These are phyloP conservation scores for Diutina catenulata DNA, from an alignment of 1,139 yeast species.

Conservation along the genomic window DNA sequence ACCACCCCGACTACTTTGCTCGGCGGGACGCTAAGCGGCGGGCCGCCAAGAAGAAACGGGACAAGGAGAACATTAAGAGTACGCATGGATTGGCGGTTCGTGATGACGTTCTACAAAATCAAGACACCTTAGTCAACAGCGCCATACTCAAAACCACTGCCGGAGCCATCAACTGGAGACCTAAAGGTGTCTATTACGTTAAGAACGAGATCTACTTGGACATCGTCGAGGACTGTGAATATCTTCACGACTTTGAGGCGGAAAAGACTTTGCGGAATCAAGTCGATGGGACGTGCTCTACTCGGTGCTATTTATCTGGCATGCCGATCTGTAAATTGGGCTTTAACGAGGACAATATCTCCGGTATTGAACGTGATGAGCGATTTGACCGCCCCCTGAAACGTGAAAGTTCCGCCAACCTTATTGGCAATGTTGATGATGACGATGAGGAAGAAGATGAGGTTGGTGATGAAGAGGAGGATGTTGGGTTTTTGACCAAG, in stretches of 20 bases:
- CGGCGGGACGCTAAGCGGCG: constrained; percentile 8
- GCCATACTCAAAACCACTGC: constrained; percentile 38
- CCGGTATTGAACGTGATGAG: constrained; percentile 9
- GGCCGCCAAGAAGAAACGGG: constrained; percentile 10
- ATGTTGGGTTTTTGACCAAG: neutral
- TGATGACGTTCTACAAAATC: constrained; percentile 7
- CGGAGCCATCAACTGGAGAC: constrained; percentile 36
- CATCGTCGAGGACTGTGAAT: constrained; percentile 29
- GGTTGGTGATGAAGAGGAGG: constrained; percentile 7
- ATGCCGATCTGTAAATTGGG: constrained; percentile 36
- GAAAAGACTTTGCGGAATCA: constrained; percentile 22
- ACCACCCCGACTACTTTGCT: constrained; percentile 7
- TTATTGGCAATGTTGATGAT: neutral
- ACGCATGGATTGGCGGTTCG: constrained; percentile 31
- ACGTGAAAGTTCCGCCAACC: neutral
- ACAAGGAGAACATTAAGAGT: constrained; percentile 16
- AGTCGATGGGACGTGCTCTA: constrained; percentile 24
- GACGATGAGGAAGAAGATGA: constrained; percentile 8
- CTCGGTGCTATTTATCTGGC: constrained; percentile 33
- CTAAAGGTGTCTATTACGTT: constrained; percentile 35
- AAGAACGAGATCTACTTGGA: constrained; percentile 37
- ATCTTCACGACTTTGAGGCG: constrained; percentile 24
- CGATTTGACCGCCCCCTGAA: neutral
- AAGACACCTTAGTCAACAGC: constrained; percentile 37
- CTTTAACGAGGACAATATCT: constrained; percentile 26